phyloP scores from a whole-genome alignment of 1,284 basidiomycete species.

The Boletellus dicymbophilus region DNA sequence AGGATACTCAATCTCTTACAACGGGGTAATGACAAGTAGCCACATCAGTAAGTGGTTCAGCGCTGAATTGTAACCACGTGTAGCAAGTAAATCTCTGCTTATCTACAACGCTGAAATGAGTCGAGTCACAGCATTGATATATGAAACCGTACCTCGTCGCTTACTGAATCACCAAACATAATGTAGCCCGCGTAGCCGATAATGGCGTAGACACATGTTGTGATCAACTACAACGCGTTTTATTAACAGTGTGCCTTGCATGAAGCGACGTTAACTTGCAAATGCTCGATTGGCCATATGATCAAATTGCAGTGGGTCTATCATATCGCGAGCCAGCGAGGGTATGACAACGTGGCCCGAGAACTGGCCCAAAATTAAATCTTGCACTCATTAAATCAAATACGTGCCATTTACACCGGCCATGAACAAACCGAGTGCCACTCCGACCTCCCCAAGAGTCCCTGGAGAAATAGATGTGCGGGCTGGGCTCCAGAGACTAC shows the following conservation, averaged over 20 bases:
- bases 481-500: constrained; percentile 79
- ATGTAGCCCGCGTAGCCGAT: constrained; percentile 88
- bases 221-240: constrained; percentile 52
- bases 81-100: constrained; percentile 81
- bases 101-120: constrained; percentile 49
- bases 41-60: constrained; percentile 84
- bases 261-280: constrained; percentile 39
- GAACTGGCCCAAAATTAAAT: constrained; percentile 50
- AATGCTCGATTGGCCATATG: constrained; percentile 88
- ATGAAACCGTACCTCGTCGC: constrained; percentile 71
- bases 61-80: constrained; percentile 71
- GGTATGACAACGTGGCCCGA: constrained; percentile 95
- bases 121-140: not conserved
- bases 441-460: constrained; percentile 60
- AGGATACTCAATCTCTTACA: constrained; percentile 44
- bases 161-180: constrained; percentile 87
- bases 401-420: constrained; percentile 68
- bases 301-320: constrained; percentile 79
- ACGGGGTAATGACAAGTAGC: constrained; percentile 87
- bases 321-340: constrained; percentile 89
- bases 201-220: constrained; percentile 77
- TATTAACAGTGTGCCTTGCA: not conserved
- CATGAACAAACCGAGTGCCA: constrained; percentile 91
- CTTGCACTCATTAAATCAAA: not conserved
- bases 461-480: constrained; percentile 67